phyloP scores from a whole-genome alignment of 345 rosid genomes.

The Euphorbia tirucalli region DNA sequence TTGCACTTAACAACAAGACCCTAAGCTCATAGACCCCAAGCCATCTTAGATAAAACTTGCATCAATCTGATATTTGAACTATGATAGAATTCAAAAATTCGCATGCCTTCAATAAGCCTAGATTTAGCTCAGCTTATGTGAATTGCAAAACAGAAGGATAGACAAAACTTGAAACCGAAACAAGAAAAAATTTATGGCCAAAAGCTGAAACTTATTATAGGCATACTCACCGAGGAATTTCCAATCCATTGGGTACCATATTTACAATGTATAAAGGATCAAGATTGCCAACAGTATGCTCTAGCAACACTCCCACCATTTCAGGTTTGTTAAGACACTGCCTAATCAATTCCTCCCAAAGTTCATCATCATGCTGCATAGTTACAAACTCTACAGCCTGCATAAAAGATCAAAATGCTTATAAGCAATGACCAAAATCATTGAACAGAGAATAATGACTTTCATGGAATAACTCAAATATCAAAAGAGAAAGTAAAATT shows the following conservation, averaged over 20 bases:
- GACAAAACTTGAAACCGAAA: neutral
- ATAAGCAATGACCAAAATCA: constrained; percentile 14
- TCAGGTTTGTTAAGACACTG: constrained; percentile 95
- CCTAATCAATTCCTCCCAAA: constrained; percentile 97
- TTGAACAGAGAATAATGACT: constrained; percentile 7
- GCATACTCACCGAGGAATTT: constrained; percentile 88
- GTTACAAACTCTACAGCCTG: constrained; percentile 99
- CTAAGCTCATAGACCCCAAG: neutral
- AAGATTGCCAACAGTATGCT: constrained; percentile 98
- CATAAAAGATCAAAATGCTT: constrained; percentile 22
- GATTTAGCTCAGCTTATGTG: neutral
- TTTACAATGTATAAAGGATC: constrained; percentile 96
- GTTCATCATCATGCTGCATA: constrained; percentile 96
- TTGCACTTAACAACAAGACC: neutral
- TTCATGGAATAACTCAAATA: constrained; percentile 15
- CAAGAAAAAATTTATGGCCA: neutral
- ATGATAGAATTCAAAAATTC: neutral
- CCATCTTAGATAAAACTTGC: neutral
- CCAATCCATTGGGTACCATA: constrained; percentile 96
- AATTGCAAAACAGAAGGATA: neutral
- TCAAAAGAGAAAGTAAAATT: constrained; percentile 9
- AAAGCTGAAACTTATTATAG: neutral
- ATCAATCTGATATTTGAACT: neutral
- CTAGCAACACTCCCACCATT: constrained; percentile 95
- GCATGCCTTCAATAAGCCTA: neutral